A percentile compares a stretch with the other conserved stretches of the same genome.
Evolutionary conservation across 1,139 yeast species (phyloP).

Genomic region (Suhomyces maxii): DNA sequence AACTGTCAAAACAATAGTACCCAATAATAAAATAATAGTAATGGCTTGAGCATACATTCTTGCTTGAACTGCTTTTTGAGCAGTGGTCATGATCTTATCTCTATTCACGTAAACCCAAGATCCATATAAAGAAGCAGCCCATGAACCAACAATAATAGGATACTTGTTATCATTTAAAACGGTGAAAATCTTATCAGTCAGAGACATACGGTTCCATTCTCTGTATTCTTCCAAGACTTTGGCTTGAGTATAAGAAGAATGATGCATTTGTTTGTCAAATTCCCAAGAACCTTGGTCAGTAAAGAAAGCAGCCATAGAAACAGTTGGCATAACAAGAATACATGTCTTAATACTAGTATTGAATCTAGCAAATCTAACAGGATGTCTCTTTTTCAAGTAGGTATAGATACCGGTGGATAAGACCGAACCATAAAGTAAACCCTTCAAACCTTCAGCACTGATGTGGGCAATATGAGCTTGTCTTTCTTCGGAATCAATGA

Average conservation of each 20-base stretch:
- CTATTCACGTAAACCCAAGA: conserved; percentile 76
- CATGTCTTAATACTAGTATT: conserved; percentile 43
- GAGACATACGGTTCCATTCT: conserved; percentile 20
- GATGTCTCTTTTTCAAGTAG: conserved; percentile 36
- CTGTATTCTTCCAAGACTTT: conserved; percentile 23
- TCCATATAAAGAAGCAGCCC: conserved; percentile 87
- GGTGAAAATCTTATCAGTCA: conserved; percentile 32
- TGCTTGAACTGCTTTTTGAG: conserved; percentile 89
- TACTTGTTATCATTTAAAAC: conserved; percentile 62
- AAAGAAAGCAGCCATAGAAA: conserved; percentile 40
- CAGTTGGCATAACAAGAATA: conserved; percentile 43
- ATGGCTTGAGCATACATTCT: conserved; percentile 92
- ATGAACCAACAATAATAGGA: conserved; percentile 69
- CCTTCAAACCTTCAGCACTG: conserved; percentile 40
- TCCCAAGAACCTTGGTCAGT: conserved; percentile 54
- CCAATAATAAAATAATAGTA: conserved; percentile 63
- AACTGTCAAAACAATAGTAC: conserved; percentile 61
- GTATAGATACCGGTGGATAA: conserved; percentile 35
- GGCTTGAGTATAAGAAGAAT: conserved; percentile 30
- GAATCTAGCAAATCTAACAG: conserved; percentile 35
- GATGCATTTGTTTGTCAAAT: conserved; percentile 43
- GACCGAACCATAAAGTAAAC: conserved; percentile 39
- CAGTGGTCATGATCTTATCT: conserved; percentile 72
- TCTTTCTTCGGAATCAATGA: conserved; percentile 40
- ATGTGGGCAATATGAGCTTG: conserved; percentile 43